These are phyloP conservation scores for Quercus agrifolia DNA, from an alignment of 306 rosid species.

Conservation along the genomic window DNA sequence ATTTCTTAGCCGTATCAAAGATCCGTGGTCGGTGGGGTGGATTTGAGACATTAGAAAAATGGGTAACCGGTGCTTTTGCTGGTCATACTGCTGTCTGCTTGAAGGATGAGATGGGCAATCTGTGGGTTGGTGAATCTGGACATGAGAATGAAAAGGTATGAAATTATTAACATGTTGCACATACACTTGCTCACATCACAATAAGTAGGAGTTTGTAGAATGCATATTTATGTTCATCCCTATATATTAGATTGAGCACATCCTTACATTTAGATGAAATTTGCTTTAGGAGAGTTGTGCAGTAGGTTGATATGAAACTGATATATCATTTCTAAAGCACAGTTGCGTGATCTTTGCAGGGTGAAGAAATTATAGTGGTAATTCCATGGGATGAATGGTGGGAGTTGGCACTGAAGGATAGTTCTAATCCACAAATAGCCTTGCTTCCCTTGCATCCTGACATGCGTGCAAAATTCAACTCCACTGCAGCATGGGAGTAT, in stretches of 20 bases:
- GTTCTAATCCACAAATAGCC: conserved; percentile 90
- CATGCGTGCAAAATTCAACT: conserved; percentile 70
- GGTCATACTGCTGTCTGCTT: conserved; percentile 98
- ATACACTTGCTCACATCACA: background rate
- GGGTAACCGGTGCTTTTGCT: conserved; percentile 99
- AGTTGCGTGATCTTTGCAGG: conserved; percentile 43
- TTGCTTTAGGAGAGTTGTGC: background rate
- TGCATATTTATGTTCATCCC: background rate
- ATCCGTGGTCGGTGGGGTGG: conserved; percentile 99
- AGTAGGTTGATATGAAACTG: background rate
- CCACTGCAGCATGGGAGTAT: conserved; percentile 93
- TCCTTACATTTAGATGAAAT: background rate
- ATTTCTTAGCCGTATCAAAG: conserved; percentile 89
- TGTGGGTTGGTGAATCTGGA: conserved; percentile 99
- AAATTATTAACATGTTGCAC: conserved; percentile 11
- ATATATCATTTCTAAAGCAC: background rate
- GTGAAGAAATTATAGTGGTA: conserved; percentile 89
- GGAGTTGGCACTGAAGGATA: conserved; percentile 77
- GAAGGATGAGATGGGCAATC: conserved; percentile 86
- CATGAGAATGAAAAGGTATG: conserved; percentile 94
- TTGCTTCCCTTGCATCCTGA: conserved; percentile 90
- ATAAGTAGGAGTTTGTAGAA: too few relatives aligned
- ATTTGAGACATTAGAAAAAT: conserved; percentile 92
- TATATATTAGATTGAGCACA: background rate
- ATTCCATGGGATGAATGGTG: conserved; percentile 99